Conservation (phyloP, 1,284 basidiomycete genomes). For the Fomes fomentarius region DNA sequence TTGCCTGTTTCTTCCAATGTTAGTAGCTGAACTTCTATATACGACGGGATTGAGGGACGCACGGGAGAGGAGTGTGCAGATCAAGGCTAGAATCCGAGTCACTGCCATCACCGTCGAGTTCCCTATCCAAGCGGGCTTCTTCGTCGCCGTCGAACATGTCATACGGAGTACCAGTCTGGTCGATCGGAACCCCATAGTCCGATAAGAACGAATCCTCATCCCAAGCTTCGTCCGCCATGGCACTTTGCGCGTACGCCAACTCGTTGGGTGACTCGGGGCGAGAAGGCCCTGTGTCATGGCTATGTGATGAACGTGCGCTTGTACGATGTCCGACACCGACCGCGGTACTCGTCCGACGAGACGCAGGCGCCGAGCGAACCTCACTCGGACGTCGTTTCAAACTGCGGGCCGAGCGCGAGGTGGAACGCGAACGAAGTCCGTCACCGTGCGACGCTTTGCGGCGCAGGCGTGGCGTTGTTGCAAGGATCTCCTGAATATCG, state of each 20-base stretch:
- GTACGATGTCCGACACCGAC: conserved; percentile 7
- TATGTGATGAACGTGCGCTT: conserved; percentile 11
- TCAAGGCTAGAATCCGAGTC: conserved; percentile 74
- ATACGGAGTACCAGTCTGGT: conserved; percentile 30
- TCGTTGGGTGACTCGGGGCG: conserved; percentile 16
- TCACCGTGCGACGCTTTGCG: conserved; percentile 32
- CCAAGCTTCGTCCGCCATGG: conserved; percentile 25
- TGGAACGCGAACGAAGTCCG: conserved; percentile 21
- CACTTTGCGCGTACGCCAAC: conserved; percentile 16
- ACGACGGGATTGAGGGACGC: conserved; percentile 37
- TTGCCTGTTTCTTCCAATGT: conserved; percentile 45
- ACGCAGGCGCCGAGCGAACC: conserved; percentile 10
- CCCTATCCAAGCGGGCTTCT: conserved; percentile 34
- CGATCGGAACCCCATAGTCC: conserved; percentile 34
- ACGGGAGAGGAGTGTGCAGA: conserved; percentile 79
- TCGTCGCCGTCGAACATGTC: conserved; percentile 32
- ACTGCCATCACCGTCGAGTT: conserved; percentile 46
- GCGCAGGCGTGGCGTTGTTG: conserved; percentile 46
- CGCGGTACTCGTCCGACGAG: conserved; percentile 16
- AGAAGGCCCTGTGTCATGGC: neutral
- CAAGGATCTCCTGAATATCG: conserved; percentile 50
- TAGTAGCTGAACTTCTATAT: conserved; percentile 1
- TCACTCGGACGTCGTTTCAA: conserved; percentile 23
- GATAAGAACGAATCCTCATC: conserved; percentile 34
- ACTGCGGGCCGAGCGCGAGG: conserved; percentile 25